Percentiles rank a stretch among this genome's conserved stretches.
phyloP scores from a whole-genome alignment of 352 stramenopile species.

The Pythium diclinum region DNA sequence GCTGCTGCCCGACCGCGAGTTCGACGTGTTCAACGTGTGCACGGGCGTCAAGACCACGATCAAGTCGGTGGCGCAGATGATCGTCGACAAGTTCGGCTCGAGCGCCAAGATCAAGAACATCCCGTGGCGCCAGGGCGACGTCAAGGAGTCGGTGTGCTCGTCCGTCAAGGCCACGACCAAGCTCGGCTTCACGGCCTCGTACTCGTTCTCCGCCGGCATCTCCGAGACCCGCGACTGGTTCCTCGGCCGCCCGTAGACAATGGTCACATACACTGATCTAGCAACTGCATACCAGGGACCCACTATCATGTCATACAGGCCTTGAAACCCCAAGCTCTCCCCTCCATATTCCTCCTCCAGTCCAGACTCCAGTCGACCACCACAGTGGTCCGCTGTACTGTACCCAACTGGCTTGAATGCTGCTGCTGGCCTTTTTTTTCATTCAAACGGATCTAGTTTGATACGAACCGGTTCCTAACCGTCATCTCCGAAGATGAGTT shows the following conservation, averaged over 20 bases:
- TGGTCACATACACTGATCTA: not conserved
- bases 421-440: not conserved
- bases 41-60: constrained; percentile 73
- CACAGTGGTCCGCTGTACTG: not conserved
- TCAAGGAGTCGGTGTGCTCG: constrained; percentile 81
- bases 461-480: constrained; percentile 21
- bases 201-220: constrained; percentile 65
- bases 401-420: not conserved
- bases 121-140: constrained; percentile 66
- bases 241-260: constrained; percentile 24
- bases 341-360: not conserved
- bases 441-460: not conserved
- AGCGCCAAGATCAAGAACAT: constrained; percentile 65
- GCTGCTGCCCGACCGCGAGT: constrained; percentile 59
- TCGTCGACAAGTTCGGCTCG: constrained; percentile 70
- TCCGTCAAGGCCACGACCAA: constrained; percentile 59
- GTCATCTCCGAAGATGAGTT: not conserved
- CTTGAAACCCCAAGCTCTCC: not conserved
- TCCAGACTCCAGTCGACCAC: not conserved
- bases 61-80: constrained; percentile 54
- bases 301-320: not conserved
- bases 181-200: constrained; percentile 69
- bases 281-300: not conserved
- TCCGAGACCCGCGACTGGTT: constrained; percentile 80
- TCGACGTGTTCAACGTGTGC: constrained; percentile 86